Evolutionary conservation across 73 alveolate species (phyloP).

Genomic region (Halteria grandinella): DNA sequence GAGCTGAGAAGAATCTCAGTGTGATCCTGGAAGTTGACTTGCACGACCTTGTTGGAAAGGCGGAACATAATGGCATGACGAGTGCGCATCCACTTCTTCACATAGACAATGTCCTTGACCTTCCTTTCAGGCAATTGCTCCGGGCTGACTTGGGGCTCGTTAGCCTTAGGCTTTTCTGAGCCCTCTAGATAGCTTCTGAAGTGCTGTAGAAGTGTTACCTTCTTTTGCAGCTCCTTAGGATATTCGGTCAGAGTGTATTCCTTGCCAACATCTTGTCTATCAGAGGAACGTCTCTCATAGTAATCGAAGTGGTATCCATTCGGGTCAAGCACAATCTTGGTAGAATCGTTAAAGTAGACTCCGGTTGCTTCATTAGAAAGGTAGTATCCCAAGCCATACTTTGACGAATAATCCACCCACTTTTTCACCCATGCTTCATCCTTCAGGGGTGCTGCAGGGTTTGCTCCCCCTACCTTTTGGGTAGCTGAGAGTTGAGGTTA

Average conservation of each 20-base stretch:
- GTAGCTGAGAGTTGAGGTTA: neutral
- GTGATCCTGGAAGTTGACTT: constrained; percentile 97
- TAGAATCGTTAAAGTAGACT: constrained; percentile 91
- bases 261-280: constrained; percentile 63
- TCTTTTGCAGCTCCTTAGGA: constrained; percentile 92
- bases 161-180: constrained; percentile 57
- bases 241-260: constrained; percentile 77
- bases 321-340: constrained; percentile 87
- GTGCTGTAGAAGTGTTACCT: constrained; percentile 92
- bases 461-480: constrained; percentile 4
- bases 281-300: constrained; percentile 83
- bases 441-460: constrained; percentile 38
- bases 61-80: constrained; percentile 98
- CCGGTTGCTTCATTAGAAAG: constrained; percentile 88
- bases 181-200: constrained; percentile 91
- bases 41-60: constrained; percentile 95
- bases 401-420: constrained; percentile 93
- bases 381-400: constrained; percentile 94
- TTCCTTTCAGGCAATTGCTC: constrained; percentile 66
- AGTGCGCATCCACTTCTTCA: constrained; percentile 97
- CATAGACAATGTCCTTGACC: constrained; percentile 81
- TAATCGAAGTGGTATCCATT: constrained; percentile 86
- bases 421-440: constrained; percentile 89
- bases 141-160: neutral
- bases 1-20: constrained; percentile 91